Percentiles rank a stretch among this genome's conserved stretches.
Conservation (phyloP, 1,284 basidiomycete species). For the Hymenochaete sp. region DNA sequence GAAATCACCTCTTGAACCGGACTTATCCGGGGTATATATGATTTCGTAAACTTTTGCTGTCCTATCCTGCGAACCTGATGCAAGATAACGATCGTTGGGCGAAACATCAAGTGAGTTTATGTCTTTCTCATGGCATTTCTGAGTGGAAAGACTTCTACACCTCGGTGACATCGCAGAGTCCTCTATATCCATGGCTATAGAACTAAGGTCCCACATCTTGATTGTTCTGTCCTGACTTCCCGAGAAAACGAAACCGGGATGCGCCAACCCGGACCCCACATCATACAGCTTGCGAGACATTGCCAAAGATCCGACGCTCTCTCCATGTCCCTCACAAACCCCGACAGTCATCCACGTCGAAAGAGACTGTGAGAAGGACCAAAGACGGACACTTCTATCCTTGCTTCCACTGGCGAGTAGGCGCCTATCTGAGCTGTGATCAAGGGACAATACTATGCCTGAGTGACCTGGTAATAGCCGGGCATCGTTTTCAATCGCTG, state of each 20-base stretch:
- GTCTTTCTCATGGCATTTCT: conserved; percentile 95
- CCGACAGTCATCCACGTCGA: conserved; percentile 77
- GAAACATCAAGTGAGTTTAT: conserved; percentile 95
- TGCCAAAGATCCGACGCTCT: conserved; percentile 87
- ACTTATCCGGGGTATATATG: conserved; percentile 40
- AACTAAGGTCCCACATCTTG: conserved; percentile 92
- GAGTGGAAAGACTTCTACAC: conserved; percentile 78
- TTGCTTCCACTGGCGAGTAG: conserved; percentile 88
- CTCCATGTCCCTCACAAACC: conserved; percentile 88
- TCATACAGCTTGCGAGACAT: conserved; percentile 46
- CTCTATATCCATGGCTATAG: conserved; percentile 19
- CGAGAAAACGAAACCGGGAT: conserved; percentile 72
- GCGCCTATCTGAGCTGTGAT: conserved; percentile 56
- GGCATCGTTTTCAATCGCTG: conserved; percentile 63
- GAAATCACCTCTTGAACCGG: conserved; percentile 53
- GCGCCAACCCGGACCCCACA: conserved; percentile 23
- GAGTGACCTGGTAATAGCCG: conserved; percentile 81
- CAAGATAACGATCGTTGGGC: conserved; percentile 84
- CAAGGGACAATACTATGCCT: conserved; percentile 87
- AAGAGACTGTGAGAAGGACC: conserved; percentile 45
- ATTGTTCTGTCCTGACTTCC: conserved; percentile 96
- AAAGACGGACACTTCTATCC: conserved; percentile 82
- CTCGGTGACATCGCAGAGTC: conserved; percentile 26
- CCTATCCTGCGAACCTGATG: conserved; percentile 93
- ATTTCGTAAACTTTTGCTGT: conserved; percentile 89